Evolutionary conservation across 176 grass and related monocot genomes (phyloP).

Genomic region (Rhynchospora breviuscula): DNA sequence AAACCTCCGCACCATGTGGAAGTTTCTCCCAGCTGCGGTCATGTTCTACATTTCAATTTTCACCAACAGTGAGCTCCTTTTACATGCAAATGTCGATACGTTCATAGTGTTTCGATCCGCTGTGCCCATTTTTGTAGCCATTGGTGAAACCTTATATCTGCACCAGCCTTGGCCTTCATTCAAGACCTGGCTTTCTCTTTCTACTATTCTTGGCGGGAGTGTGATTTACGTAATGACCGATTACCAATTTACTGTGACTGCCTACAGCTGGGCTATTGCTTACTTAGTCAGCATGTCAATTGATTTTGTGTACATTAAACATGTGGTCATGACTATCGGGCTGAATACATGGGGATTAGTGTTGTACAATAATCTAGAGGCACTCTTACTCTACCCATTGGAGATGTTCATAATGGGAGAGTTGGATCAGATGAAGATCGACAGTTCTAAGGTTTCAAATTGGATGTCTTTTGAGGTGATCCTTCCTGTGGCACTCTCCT

Average conservation of each 20-base stretch:
- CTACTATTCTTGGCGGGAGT: conserved; percentile 51
- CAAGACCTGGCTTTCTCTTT: conserved; percentile 50
- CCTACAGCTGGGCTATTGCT: conserved; percentile 59
- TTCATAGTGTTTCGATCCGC: conserved; percentile 69
- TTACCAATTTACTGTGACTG: conserved; percentile 49
- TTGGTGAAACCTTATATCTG: conserved; percentile 53
- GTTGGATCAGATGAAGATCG: conserved; percentile 37
- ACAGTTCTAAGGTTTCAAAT: conserved; percentile 41
- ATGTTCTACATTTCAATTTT: conserved; percentile 78
- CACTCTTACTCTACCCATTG: conserved; percentile 45
- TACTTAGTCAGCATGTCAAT: conserved; percentile 60
- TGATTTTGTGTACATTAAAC: conserved; percentile 83
- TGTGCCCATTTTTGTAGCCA: conserved; percentile 53
- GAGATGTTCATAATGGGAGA: conserved; percentile 57
- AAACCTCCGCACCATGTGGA: conserved; percentile 47
- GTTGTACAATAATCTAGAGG: conserved; percentile 67
- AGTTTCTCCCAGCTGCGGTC: conserved; percentile 47
- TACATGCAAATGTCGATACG: conserved; percentile 67
- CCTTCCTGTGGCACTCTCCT: conserved; percentile 47
- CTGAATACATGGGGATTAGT: conserved; percentile 73
- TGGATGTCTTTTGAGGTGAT: conserved; percentile 58
- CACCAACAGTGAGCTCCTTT: conserved; percentile 65
- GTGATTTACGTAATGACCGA: conserved; percentile 62
- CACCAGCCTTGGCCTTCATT: conserved; percentile 57
- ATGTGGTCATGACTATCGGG: conserved; percentile 62